Base-by-base conservation (phyloP, 2,329 filamentous ascomycete genomes). In the Pyrenophora seminiperda region DNA sequence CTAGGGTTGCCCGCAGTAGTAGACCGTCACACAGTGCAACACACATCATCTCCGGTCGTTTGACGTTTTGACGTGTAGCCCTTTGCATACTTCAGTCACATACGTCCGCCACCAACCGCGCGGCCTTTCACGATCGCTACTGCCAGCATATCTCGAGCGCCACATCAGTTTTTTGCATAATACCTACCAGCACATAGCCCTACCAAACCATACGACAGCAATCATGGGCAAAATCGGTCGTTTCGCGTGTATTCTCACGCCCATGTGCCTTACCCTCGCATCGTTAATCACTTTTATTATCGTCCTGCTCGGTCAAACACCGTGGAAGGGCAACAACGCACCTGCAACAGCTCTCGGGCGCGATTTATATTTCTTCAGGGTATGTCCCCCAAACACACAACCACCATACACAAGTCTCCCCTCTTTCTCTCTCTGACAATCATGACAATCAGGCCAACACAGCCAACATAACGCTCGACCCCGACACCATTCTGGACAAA, bases 181-280 rank as follows among this genome's bases (percentile, higher is more conserved):
- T n/a, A n/a, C 15, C 10, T 13, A 38, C 32, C 22, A 20, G 7
- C 36, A 34, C n/a, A 32, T 9, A 29, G 5, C 19, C 5, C 18
- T 34, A 34, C 42, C 5, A 10, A 15, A 15, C 17, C 24, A 29
- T 10, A 47, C 43, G 9, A 56, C 58, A 59, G 62, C 62, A 64
- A 78, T 56, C 27, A 89, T 89, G 86, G 85, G 85, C 56, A 86
- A 87, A 76, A 80, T 83, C 68, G 92, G 90, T 62, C 85, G 93
- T 69, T 84, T 93, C 66, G 79, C 89, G 73, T 97, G 91, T 77
- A 94, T 97, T 76, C 83, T 89, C 75, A 79, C 91, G 78, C 93
- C 93, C 53, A 91, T 96, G 76, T 79, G 84, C 58, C 82, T 96
- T 67, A 93, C 90, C 15, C 76, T 94, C 64, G 88, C 82, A 57